Evolutionary conservation across 352 stramenopile genomes (phyloP).

Genomic region (Phytophthora pinifolia): DNA sequence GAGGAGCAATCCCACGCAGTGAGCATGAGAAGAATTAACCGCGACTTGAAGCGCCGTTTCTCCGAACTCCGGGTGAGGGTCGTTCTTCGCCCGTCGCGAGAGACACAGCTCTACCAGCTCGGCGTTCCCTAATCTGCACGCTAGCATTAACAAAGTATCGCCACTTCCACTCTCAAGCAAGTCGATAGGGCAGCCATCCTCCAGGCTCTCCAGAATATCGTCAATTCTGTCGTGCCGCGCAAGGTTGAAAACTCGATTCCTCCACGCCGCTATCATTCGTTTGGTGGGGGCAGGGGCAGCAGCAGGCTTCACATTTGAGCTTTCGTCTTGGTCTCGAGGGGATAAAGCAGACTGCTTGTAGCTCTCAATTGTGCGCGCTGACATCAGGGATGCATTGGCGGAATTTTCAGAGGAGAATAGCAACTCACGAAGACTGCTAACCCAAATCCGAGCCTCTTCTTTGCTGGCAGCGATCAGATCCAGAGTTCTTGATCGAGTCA

Average conservation of each 20-base stretch:
- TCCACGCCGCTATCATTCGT: constrained; percentile 51
- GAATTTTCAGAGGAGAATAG: constrained; percentile 28
- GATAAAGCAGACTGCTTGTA: constrained; percentile 49
- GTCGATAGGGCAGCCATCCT: constrained; percentile 75
- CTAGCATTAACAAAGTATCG: constrained; percentile 82
- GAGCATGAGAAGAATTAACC: constrained; percentile 56
- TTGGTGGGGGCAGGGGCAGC: constrained; percentile 29
- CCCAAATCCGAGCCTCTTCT: constrained; percentile 72
- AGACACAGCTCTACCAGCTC: constrained; percentile 73
- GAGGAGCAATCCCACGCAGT: constrained; percentile 65
- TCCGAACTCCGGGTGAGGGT: constrained; percentile 84
- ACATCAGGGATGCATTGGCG: constrained; percentile 17
- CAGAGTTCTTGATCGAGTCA: constrained; percentile 56
- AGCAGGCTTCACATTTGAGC: constrained; percentile 6
- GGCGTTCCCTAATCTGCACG: constrained; percentile 62
- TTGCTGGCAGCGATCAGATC: constrained; percentile 81
- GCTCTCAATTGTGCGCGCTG: constrained; percentile 45
- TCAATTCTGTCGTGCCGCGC: constrained; percentile 43
- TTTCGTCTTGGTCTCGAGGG: constrained; percentile 13
- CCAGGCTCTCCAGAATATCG: constrained; percentile 47
- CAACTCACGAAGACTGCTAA: constrained; percentile 43
- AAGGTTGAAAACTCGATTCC: constrained; percentile 59
- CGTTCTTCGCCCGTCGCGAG: constrained; percentile 78
- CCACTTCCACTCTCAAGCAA: constrained; percentile 67
- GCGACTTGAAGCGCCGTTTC: constrained; percentile 81